Evolutionary conservation across 352 stramenopile species (phyloP).

Genomic region (Pythium phragmiticola): DNA sequence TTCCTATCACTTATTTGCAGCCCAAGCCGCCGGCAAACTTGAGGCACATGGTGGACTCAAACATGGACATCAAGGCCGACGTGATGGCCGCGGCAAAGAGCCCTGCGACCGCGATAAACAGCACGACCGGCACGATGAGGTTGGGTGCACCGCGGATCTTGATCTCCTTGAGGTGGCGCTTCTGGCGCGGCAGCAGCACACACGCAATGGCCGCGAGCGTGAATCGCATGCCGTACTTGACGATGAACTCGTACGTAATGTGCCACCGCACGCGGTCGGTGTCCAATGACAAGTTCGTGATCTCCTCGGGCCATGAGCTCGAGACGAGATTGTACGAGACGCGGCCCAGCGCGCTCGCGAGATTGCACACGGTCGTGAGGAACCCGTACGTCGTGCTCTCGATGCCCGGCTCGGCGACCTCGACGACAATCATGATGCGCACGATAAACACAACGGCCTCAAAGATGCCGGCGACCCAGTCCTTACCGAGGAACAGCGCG

Average conservation of each 20-base stretch:
- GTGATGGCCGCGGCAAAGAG: conserved; percentile 26
- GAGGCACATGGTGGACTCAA: conserved; percentile 28
- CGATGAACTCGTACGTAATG: conserved; percentile 25
- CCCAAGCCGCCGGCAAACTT: conserved; percentile 27
- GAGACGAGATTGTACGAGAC: conserved; percentile 21
- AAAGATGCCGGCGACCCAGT: conserved; percentile 20
- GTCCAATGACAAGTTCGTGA: conserved; percentile 5
- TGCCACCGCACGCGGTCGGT: conserved; percentile 23
- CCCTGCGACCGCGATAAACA: conserved; percentile 11
- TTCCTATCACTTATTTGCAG: conserved; percentile 7
- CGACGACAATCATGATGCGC: conserved; percentile 20
- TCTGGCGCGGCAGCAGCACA: conserved; percentile 24
- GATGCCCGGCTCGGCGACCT: conserved; percentile 20
- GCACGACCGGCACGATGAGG: conserved; percentile 24
- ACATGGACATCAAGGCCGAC: conserved; percentile 23
- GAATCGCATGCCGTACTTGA: conserved; percentile 25
- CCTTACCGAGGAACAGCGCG: conserved; percentile 22
- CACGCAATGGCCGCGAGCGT: conserved; percentile 11
- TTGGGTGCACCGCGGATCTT: conserved; percentile 26
- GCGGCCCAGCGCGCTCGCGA: conserved; percentile 13
- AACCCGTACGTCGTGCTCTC: conserved; percentile 30
- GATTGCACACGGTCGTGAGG: conserved; percentile 28
- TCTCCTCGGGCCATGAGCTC: conserved; percentile 7
- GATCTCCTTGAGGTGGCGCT: conserved; percentile 30
- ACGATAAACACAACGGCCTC: conserved; percentile 20